phyloP scores from a whole-genome alignment of 139 green algal species.

The Chlamydomonas sphaeroides region DNA sequence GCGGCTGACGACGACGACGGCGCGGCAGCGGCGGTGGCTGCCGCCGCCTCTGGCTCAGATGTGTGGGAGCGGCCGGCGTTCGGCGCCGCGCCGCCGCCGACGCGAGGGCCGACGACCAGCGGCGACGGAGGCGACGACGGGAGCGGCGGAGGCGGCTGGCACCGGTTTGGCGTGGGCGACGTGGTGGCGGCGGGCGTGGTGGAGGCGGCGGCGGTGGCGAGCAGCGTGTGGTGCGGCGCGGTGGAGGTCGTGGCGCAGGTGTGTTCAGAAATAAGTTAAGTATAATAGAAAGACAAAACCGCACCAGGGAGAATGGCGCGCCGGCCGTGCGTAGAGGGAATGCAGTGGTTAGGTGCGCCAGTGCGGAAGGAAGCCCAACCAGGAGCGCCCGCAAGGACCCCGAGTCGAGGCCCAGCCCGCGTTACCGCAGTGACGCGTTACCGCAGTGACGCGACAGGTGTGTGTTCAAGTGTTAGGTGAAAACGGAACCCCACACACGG shows the following conservation, averaged over 20 bases:
- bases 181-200: conserved; percentile 13
- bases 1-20: not conserved
- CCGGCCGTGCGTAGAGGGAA: not conserved
- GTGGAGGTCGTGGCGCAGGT: conserved; percentile 28
- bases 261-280: no score
- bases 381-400: no score
- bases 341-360: not conserved
- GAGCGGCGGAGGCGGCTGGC: not conserved
- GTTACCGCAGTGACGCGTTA: no score
- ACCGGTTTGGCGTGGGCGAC: not conserved
- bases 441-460: no score
- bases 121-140: not conserved
- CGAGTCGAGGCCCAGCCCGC: no score
- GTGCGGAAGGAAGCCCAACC: not conserved
- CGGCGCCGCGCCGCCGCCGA: not conserved
- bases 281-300: no score
- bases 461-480: no score
- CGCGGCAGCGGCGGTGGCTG: not conserved
- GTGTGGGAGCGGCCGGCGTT: no score
- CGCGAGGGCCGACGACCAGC: not conserved
- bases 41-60: no score
- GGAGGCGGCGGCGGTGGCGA: conserved; percentile 24
- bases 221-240: not conserved
- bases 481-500: no score
- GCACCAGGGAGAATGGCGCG: not conserved